Conservation (phyloP, 208 protist species). For the Leishmania lainsoni region DNA sequence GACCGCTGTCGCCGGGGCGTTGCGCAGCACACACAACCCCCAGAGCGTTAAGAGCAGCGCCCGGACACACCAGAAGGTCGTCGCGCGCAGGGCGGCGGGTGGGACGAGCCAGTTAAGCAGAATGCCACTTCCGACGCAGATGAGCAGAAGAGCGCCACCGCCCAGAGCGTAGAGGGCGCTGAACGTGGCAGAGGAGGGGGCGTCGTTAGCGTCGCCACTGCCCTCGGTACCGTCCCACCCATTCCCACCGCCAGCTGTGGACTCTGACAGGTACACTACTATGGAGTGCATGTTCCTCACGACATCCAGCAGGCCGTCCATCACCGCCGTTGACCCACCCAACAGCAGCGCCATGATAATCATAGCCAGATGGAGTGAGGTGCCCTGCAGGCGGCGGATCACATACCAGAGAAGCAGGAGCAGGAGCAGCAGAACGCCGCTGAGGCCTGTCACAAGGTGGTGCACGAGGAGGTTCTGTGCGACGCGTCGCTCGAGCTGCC, state of each 20-base stretch:
- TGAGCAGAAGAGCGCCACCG: not conserved
- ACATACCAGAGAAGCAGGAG: constrained; percentile 47
- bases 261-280: not conserved
- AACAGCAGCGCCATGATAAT: constrained; percentile 44
- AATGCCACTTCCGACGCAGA: constrained; percentile 21
- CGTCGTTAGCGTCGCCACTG: not conserved
- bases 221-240: not conserved
- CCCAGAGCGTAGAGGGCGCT: constrained; percentile 7
- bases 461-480: constrained; percentile 49
- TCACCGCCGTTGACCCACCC: constrained; percentile 52
- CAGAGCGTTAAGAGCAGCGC: constrained; percentile 15
- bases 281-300: not conserved
- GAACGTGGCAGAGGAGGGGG: not conserved
- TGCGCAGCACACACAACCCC: constrained; percentile 34
- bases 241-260: not conserved
- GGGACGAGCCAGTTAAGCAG: constrained; percentile 43
- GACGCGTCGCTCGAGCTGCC: constrained; percentile 45
- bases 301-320: constrained; percentile 37
- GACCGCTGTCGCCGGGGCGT: constrained; percentile 46
- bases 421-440: constrained; percentile 45
- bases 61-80: constrained; percentile 41
- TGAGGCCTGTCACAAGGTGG: constrained; percentile 47
- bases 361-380: constrained; percentile 51
- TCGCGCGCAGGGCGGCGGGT: constrained; percentile 21
- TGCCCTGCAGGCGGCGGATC: constrained; percentile 50